Conservation (phyloP, 179 eudicot genomes). For the Spinacia oleracea region DNA sequence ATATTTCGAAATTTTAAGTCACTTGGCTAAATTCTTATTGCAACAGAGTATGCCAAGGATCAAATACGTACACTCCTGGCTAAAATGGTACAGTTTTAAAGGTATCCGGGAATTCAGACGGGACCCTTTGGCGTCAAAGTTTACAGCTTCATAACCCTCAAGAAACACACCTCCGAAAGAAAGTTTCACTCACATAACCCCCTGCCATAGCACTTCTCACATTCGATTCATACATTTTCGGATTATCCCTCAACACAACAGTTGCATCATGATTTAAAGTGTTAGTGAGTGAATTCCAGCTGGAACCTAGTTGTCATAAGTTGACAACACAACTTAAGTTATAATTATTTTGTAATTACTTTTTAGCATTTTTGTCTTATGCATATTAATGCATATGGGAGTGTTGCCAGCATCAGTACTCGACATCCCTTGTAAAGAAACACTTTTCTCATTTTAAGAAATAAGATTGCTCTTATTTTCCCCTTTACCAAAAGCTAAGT, state of each 20-base stretch:
- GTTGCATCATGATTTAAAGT: slow-evolving; percentile 95
- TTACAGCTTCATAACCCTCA: slow-evolving; percentile 23
- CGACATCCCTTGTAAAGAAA: too few relatives aligned
- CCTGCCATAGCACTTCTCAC: slow-evolving; percentile 91
- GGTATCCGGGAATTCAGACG: slow-evolving; percentile 3
- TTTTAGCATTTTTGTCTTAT: too few relatives aligned
- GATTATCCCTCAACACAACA: slow-evolving; percentile 88
- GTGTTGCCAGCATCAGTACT: too few relatives aligned
- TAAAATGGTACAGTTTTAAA: slow-evolving; percentile 21
- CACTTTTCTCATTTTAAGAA: too few relatives aligned
- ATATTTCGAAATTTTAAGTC: slow-evolving; percentile 21
- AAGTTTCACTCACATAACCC: slow-evolving; percentile 79
- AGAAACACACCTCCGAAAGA: slow-evolving; percentile 52
- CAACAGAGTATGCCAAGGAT: slow-evolving; percentile 27
- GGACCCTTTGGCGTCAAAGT: slow-evolving; percentile 11
- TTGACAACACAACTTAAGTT: too few relatives aligned
- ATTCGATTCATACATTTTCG: slow-evolving; percentile 73
- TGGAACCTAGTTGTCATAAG: too few relatives aligned
- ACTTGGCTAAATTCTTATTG: slow-evolving; percentile 24
- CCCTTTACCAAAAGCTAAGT: too few relatives aligned
- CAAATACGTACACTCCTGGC: slow-evolving; percentile 24
- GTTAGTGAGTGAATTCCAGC: too few relatives aligned
- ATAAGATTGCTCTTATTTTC: too few relatives aligned
- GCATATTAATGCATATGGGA: too few relatives aligned
- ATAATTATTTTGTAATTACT: too few relatives aligned